Evolutionary conservation across 2,329 filamentous ascomycete genomes (phyloP).

Genomic region (Botrytis cinerea): DNA sequence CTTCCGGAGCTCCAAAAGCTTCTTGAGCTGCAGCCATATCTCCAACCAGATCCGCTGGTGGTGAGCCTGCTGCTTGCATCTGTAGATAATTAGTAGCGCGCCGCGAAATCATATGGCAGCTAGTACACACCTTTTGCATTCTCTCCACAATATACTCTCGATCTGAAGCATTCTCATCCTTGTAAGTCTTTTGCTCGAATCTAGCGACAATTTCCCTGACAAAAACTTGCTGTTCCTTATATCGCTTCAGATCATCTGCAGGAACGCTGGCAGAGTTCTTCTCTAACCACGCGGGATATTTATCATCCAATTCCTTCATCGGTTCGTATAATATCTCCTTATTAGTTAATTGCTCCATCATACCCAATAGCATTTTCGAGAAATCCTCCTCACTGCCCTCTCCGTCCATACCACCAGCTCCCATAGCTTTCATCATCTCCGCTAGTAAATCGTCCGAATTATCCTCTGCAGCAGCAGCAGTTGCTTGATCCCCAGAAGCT

Average conservation of each 20-base stretch:
- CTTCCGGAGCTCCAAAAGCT: conserved; percentile 60
- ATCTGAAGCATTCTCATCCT: conserved; percentile 77
- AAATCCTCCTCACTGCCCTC: conserved; percentile 76
- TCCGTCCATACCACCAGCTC: conserved; percentile 60
- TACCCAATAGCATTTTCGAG: conserved; percentile 90
- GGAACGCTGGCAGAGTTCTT: conserved; percentile 69
- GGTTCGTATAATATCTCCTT: conserved; percentile 98
- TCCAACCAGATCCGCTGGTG: conserved; percentile 86
- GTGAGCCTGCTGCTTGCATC: conserved; percentile 97
- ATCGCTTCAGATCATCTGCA: conserved; percentile 74
- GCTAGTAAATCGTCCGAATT: conserved; percentile 78
- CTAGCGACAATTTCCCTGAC: conserved; percentile 85
- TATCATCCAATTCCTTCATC: conserved; percentile 94
- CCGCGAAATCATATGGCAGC: conserved; percentile 17
- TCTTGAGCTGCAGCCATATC: conserved; percentile 85
- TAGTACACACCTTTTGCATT: conserved; percentile 83
- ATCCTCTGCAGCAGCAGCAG: conserved; percentile 70
- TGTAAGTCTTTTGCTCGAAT: conserved; percentile 81
- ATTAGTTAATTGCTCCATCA: conserved; percentile 99
- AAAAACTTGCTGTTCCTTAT: conserved; percentile 75
- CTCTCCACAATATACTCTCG: conserved; percentile 92
- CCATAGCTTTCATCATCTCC: conserved; percentile 90
- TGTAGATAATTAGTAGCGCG: conserved; percentile 45
- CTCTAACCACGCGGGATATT: conserved; percentile 87
- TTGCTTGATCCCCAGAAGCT: conserved; percentile 80